Percentiles rank a stretch among this genome's conserved stretches.
Conservation (phyloP, 228 moss, liverwort and hornwort genomes). For the Sphagnum fallax region DNA sequence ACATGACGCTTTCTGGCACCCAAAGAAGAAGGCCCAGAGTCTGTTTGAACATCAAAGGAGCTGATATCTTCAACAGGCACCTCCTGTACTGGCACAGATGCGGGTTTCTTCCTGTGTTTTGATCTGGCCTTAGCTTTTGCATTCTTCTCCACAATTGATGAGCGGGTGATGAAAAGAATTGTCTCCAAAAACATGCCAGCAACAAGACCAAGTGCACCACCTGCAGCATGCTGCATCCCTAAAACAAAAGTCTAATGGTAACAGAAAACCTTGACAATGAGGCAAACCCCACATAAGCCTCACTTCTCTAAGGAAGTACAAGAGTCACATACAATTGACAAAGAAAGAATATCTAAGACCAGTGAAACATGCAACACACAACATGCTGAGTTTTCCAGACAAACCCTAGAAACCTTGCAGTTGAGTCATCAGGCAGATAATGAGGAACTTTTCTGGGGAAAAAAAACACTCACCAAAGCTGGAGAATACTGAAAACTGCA, state of each 20-base stretch:
- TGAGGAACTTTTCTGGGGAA: not conserved
- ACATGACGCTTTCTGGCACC: constrained; percentile 32
- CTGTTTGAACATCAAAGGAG: constrained; percentile 11
- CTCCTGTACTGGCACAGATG: not conserved
- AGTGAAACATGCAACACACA: too few species aligned
- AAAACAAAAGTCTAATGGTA: not conserved
- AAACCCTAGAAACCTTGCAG: too few species aligned
- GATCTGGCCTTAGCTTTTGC: constrained; percentile 2
- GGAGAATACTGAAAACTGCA: constrained; percentile 64
- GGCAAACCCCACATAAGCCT: not conserved
- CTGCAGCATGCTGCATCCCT: constrained; percentile 68
- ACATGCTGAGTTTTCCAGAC: too few species aligned
- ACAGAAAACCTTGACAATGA: not conserved
- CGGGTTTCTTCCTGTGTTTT: constrained; percentile 12
- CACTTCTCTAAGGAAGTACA: too few species aligned
- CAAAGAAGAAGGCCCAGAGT: constrained; percentile 5
- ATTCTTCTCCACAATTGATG: constrained; percentile 28
- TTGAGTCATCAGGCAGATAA: too few species aligned
- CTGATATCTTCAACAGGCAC: constrained; percentile 4
- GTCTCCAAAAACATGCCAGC: constrained; percentile 84
- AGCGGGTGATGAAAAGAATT: constrained; percentile 75
- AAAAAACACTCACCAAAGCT: constrained; percentile 35
- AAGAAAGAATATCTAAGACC: too few species aligned
- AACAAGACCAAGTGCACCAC: constrained; percentile 80
- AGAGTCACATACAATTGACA: too few species aligned